Conservation (phyloP, 768 basidiomycete species). For the Mycena galopus region DNA sequence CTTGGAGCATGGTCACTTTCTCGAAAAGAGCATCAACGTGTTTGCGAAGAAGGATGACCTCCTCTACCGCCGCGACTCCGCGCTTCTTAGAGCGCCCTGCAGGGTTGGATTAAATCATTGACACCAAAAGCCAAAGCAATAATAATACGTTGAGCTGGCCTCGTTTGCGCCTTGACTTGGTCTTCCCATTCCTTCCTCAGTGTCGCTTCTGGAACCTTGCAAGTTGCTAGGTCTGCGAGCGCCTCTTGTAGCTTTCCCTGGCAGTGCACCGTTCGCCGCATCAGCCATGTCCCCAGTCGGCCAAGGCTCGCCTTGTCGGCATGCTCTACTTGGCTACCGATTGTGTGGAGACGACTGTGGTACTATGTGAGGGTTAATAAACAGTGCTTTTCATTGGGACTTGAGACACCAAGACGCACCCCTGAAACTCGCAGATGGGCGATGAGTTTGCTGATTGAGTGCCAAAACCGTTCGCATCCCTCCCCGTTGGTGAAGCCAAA, state of each 20-base stretch:
- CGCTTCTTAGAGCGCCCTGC: background rate
- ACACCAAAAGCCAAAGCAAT: background rate
- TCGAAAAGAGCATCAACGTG: background rate
- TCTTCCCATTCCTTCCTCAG: background rate
- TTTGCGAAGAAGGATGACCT: background rate
- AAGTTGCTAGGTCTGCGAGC: background rate
- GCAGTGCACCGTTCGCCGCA: background rate
- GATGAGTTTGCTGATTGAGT: conserved; percentile 29
- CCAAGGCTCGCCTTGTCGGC: conserved; percentile 24
- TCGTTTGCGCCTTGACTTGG: background rate
- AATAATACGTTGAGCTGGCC: background rate
- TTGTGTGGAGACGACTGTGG: conserved; percentile 40
- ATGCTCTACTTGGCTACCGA: conserved; percentile 42
- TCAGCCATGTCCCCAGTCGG: conserved; percentile 10
- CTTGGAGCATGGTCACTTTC: background rate
- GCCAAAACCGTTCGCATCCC: conserved; percentile 47
- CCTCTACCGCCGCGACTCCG: background rate
- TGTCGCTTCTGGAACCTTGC: background rate
- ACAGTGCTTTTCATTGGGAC: background rate
- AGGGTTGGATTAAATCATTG: background rate
- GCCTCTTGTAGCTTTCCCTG: background rate
- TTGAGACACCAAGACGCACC: conserved; percentile 35
- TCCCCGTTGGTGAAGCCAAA: conserved; percentile 47
- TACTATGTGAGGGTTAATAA: conserved; percentile 33
- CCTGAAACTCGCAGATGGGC: conserved; percentile 39